These are phyloP conservation scores for Mucor lusitanicus DNA, from an alignment of 371 early-diverging fungal genomes.

Conservation along the genomic window DNA sequence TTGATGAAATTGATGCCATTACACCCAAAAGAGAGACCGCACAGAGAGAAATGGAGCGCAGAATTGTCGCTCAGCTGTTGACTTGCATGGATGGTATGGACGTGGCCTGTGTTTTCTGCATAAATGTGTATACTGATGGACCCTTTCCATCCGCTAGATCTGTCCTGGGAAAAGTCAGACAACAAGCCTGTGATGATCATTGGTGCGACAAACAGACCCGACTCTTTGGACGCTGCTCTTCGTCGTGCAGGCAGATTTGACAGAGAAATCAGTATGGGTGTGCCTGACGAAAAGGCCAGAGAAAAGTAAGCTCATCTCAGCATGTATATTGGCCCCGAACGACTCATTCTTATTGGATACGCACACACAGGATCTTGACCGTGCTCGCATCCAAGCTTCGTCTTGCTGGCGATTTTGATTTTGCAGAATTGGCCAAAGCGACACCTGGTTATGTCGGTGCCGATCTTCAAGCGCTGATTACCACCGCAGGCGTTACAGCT, in stretches of 20 bases:
- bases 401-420: conserved; percentile 88
- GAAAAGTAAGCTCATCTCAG: conserved; percentile 62
- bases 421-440: conserved; percentile 85
- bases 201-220: conserved; percentile 99
- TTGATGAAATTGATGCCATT: conserved; percentile 99
- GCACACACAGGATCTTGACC: conserved; percentile 79
- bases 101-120: background rate
- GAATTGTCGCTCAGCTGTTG: conserved; percentile 98
- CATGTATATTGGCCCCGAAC: no score
- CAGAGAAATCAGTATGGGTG: conserved; percentile 96
- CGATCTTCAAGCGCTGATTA: conserved; percentile 94
- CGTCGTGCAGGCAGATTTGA: conserved; percentile 99
- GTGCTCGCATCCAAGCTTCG: conserved; percentile 90
- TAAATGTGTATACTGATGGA: background rate
- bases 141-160: conserved; percentile 40
- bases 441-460: conserved; percentile 99
- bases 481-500: conserved; percentile 97
- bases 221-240: conserved; percentile 96
- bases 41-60: conserved; percentile 97
- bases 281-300: conserved; percentile 96
- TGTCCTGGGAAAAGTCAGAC: conserved; percentile 84
- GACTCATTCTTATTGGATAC: background rate
- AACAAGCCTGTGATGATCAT: conserved; percentile 95
- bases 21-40: conserved; percentile 99
- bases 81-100: conserved; percentile 96